Evolutionary conservation across 2,329 filamentous ascomycete species (phyloP), one percentile per base, ranked within the genome.

Genomic region (Sclerotinia borealis): DNA sequence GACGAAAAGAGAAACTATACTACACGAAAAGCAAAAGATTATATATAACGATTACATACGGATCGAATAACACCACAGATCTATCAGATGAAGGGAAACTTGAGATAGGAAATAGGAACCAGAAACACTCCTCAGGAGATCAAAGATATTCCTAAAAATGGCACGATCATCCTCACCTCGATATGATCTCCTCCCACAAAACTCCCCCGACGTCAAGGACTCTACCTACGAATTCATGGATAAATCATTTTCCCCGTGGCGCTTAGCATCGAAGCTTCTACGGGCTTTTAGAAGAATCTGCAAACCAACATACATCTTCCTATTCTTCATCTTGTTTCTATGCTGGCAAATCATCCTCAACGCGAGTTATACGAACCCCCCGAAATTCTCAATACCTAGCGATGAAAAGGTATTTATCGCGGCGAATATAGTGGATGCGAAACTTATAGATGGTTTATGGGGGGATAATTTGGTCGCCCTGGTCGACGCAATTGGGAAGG

Each of bases 371-470:
- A 74, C 71, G 9, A 71, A 72, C 36, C 76, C 75, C 2, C 77
- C 76, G 9, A 65, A 71, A 2, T 79, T 80, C 65, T 79, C 79
- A 65, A 79, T 79, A 65, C 68, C 73, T 0, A 64, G 67, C 50
- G 79, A 83, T 56, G 86, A 91, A 73, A 88, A 85, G 70, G 78
- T 92, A n/a, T 92, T 89, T 71, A 89, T 92, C 59, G 86, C 86
- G 1, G 84, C 88, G 19, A 90, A 86, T 70, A 79, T 92, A 61
- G 88, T 89, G 68, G 88, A 92, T 70, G 87, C 86, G 1, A 76
- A 80, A 3, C 76, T 92, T 25, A 82, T 87, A 0, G 76, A 79
- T 8, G 88, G 88, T 1, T 76, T 78, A 34, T 92, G 89, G 89
- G 88, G 85, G 0, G 73, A 80, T 64, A 79, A 81, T 29, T 72